Conservation (phyloP, 805 yeast genomes). For the Candida dendrica region DNA sequence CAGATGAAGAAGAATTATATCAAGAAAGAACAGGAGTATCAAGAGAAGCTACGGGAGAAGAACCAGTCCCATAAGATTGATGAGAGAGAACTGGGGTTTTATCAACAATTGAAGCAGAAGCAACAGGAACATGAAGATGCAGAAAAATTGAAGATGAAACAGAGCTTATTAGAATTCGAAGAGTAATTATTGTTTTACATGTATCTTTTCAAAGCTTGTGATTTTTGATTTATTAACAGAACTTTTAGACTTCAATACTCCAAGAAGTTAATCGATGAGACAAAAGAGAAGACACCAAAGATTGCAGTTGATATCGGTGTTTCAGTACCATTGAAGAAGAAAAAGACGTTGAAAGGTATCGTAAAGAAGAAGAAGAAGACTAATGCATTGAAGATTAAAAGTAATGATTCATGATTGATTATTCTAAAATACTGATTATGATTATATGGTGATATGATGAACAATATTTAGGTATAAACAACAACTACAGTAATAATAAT, state of each 20-base stretch:
- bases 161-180: conserved; percentile 13
- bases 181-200: too few species aligned
- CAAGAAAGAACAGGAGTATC: conserved; percentile 16
- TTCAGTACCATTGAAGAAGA: neutral
- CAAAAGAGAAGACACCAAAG: neutral
- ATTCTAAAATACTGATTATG: too few species aligned
- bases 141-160: conserved; percentile 13
- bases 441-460: too few species aligned
- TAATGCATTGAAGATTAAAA: neutral
- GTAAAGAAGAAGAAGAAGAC: neutral
- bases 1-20: conserved; percentile 21
- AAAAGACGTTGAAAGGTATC: neutral
- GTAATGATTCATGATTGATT: too few species aligned
- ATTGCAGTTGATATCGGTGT: neutral
- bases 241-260: neutral
- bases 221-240: neutral
- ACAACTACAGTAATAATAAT: too few species aligned
- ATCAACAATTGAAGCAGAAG: conserved; percentile 7
- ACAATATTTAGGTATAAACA: too few species aligned
- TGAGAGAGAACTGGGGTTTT: conserved; percentile 14
- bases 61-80: conserved; percentile 15
- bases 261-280: neutral
- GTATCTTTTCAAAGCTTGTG: too few species aligned
- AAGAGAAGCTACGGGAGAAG: conserved; percentile 15
- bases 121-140: conserved; percentile 5